These are phyloP conservation scores for Pezicula radicicola DNA, from an alignment of 2,329 filamentous ascomycete genomes.

Conservation along the genomic window DNA sequence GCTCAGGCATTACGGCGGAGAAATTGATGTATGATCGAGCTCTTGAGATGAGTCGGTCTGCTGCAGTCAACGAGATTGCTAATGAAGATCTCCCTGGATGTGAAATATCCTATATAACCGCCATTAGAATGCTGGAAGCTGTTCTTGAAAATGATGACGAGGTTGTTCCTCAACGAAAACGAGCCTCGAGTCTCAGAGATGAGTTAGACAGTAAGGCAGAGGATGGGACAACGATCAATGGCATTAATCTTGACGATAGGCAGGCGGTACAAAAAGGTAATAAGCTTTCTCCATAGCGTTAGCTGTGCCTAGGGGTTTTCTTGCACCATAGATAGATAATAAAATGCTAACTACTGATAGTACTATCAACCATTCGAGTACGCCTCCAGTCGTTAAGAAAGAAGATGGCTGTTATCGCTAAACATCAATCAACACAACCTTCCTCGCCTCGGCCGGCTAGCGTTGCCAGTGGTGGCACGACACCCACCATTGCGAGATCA, in stretches of 20 bases:
- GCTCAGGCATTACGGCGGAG: constrained; percentile 87
- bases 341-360: constrained; percentile 37
- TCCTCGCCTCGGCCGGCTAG: constrained; percentile 24
- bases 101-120: constrained; percentile 89
- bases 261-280: constrained; percentile 71
- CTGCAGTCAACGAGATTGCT: constrained; percentile 93
- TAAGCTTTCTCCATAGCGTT: constrained; percentile 24
- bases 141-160: constrained; percentile 82
- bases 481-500: constrained; percentile 27
- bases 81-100: constrained; percentile 85
- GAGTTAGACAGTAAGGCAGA: constrained; percentile 36
- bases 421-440: constrained; percentile 30
- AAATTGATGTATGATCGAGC: constrained; percentile 98
- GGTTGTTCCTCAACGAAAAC: constrained; percentile 38
- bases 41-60: constrained; percentile 91
- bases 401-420: constrained; percentile 59
- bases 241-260: constrained; percentile 66
- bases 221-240: constrained; percentile 49
- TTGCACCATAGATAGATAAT: not conserved
- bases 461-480: constrained; percentile 26
- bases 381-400: constrained; percentile 54
- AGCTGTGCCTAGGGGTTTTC: too few species aligned
- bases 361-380: constrained; percentile 61
- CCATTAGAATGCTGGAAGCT: constrained; percentile 91
- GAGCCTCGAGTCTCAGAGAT: constrained; percentile 35